These are phyloP conservation scores for Lactarius evosmus DNA, from an alignment of 768 basidiomycete genomes.

Conservation along the genomic window DNA sequence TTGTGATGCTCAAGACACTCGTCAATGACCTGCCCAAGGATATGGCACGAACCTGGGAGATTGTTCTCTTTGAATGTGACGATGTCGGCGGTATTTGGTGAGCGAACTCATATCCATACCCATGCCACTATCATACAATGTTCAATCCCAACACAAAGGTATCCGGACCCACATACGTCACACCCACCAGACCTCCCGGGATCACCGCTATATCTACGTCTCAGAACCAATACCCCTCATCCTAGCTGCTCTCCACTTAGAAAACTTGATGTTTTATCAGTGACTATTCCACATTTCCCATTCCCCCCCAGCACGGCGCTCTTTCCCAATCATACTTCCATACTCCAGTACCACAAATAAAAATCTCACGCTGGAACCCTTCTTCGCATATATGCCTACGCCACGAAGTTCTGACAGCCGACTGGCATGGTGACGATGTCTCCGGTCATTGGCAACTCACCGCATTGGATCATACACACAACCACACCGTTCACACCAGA, in stretches of 20 bases:
- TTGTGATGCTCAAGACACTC: conserved; percentile 50
- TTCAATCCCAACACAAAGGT: neutral
- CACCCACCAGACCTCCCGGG: conserved; percentile 31
- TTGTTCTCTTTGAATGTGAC: conserved; percentile 51
- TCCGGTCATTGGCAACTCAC: conserved; percentile 47
- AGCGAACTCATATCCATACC: conserved; percentile 18
- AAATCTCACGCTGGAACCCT: conserved; percentile 42
- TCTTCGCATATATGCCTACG: conserved; percentile 41
- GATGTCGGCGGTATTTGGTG: conserved; percentile 57
- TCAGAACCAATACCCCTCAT: conserved; percentile 54
- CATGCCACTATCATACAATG: neutral
- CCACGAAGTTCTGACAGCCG: conserved; percentile 42
- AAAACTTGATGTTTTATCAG: conserved; percentile 30
- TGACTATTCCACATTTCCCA: conserved; percentile 55
- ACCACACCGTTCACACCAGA: conserved; percentile 33
- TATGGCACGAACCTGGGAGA: conserved; percentile 40
- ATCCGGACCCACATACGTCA: conserved; percentile 54
- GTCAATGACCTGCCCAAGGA: conserved; percentile 46
- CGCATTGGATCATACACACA: conserved; percentile 31
- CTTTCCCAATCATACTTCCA: conserved; percentile 46
- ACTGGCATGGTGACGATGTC: conserved; percentile 41
- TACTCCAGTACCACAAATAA: conserved; percentile 46
- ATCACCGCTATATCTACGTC: conserved; percentile 52
- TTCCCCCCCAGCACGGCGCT: conserved; percentile 51
- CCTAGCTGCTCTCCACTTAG: conserved; percentile 34